phyloP scores from a whole-genome alignment of 2,329 filamentous ascomycete species.

The Cytospora leucostoma region DNA sequence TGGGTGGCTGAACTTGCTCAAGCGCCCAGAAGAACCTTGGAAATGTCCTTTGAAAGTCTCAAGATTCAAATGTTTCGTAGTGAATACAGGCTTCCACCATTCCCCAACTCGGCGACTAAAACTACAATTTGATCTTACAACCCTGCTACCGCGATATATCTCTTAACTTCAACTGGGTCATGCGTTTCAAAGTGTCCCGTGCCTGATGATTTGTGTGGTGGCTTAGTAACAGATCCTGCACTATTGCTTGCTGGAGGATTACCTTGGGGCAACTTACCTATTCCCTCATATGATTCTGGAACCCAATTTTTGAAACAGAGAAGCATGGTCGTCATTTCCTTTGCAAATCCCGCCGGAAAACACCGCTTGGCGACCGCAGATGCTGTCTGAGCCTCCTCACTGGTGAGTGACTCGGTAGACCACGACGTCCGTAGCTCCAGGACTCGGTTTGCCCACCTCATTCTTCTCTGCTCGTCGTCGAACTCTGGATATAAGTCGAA shows the following conservation, averaged over 20 bases:
- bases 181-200: background rate
- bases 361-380: background rate
- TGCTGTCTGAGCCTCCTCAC: background rate
- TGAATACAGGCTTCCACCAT: background rate
- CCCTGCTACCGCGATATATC: background rate
- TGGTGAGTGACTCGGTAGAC: background rate
- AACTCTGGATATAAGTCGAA: background rate
- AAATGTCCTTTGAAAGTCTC: no score
- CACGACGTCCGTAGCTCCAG: background rate
- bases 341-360: background rate
- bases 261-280: background rate
- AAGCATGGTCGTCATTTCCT: background rate
- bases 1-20: background rate
- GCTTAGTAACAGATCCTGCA: background rate
- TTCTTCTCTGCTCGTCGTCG: background rate
- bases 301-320: background rate
- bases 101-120: background rate
- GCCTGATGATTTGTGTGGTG: background rate
- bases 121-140: background rate
- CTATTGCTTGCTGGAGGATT: background rate
- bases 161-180: background rate
- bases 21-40: no score
- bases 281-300: background rate
- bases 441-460: background rate
- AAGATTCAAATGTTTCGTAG: no score